Conservation (phyloP, 306 rosid species). For the Dryas drummondii region DNA sequence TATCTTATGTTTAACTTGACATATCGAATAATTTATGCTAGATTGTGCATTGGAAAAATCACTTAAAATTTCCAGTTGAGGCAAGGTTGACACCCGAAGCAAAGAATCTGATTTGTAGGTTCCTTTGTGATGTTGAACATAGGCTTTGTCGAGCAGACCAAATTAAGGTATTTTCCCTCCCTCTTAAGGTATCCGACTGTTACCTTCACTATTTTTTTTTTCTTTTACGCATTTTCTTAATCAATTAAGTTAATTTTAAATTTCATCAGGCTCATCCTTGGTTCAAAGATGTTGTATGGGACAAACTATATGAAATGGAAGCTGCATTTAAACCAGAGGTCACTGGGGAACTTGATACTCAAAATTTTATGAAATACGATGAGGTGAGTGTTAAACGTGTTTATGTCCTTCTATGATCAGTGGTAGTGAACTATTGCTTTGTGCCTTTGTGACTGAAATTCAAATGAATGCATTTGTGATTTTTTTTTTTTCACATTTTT, state of each 20-base stretch:
- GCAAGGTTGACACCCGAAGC: conserved; percentile 81
- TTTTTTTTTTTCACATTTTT: not conserved
- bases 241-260: conserved; percentile 8
- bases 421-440: not conserved
- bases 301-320: conserved; percentile 69
- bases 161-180: conserved; percentile 57
- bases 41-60: conserved; percentile 93
- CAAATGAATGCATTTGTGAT: not conserved
- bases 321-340: conserved; percentile 97
- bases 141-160: conserved; percentile 74
- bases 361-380: conserved; percentile 86
- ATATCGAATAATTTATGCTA: conserved; percentile 30
- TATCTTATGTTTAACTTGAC: conserved; percentile 11
- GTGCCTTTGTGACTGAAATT: not conserved
- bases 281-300: conserved; percentile 79
- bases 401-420: not conserved
- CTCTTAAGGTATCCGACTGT: not conserved
- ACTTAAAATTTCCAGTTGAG: conserved; percentile 87
- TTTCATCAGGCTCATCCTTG: conserved; percentile 80
- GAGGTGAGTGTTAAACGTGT: conserved; percentile 49
- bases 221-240: conserved; percentile 1
- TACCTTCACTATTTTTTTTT: conserved; percentile 5
- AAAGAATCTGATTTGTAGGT: conserved; percentile 69
- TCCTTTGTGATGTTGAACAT: conserved; percentile 80
- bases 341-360: conserved; percentile 88